A percentile compares a stretch with the other conserved stretches of the same genome.
phyloP scores from a whole-genome alignment of 2,329 filamentous ascomycete species.

The Madurella mycetomatis region DNA sequence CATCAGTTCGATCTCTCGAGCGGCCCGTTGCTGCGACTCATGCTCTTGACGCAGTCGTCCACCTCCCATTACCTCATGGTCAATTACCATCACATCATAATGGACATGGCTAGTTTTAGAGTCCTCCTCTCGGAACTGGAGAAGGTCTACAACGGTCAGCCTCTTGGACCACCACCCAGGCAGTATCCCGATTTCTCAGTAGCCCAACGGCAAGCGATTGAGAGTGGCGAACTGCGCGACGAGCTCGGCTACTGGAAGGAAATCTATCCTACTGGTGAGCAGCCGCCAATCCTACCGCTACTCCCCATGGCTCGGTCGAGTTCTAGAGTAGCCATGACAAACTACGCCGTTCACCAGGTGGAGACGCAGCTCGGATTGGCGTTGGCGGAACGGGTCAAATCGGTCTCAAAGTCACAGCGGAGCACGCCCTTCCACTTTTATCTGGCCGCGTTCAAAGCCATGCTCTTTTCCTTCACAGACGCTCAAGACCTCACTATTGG shows the following conservation, averaged over 20 bases:
- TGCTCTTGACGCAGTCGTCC: slow-evolving; percentile 33
- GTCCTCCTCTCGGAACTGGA: slow-evolving; percentile 42
- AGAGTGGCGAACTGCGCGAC: slow-evolving; percentile 28
- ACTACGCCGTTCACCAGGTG: no score
- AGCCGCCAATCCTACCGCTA: no score
- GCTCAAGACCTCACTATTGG: background rate
- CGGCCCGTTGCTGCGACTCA: slow-evolving; percentile 33
- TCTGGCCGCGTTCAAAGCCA: background rate
- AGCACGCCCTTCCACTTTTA: slow-evolving; percentile 3
- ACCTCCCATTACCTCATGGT: slow-evolving; percentile 39
- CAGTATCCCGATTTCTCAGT: slow-evolving; percentile 37
- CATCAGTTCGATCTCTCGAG: slow-evolving; percentile 34
- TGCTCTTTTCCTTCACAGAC: background rate
- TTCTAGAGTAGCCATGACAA: no score
- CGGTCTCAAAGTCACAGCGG: background rate
- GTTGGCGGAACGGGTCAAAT: background rate
- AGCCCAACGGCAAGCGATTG: no score
- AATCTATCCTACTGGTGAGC: no score
- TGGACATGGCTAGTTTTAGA: slow-evolving; percentile 45
- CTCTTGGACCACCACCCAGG: slow-evolving; percentile 15
- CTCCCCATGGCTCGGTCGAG: no score
- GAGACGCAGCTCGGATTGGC: background rate
- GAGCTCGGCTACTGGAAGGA: slow-evolving; percentile 16
- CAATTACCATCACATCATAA: slow-evolving; percentile 44
- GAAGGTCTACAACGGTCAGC: slow-evolving; percentile 35